Evolutionary conservation across 768 basidiomycete species (phyloP).

Genomic region (Paxillus involutus): DNA sequence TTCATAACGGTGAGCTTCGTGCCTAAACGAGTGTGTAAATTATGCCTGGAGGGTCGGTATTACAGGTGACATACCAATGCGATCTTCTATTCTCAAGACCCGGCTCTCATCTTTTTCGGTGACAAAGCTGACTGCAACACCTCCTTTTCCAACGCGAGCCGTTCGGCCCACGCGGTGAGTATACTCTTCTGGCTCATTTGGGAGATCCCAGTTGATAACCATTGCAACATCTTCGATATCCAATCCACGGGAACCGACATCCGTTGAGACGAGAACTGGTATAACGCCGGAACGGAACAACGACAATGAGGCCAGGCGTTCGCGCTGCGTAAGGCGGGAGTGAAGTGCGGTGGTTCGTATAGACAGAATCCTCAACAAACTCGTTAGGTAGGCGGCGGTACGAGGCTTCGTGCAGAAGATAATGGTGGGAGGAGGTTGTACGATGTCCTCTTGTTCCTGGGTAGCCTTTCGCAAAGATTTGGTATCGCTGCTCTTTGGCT

Average conservation of each 20-base stretch:
- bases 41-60: background rate
- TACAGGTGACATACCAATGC: constrained; percentile 65
- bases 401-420: constrained; percentile 87
- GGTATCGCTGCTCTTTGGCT: constrained; percentile 34
- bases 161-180: constrained; percentile 95
- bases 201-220: constrained; percentile 97
- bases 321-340: constrained; percentile 90
- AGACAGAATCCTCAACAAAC: constrained; percentile 70
- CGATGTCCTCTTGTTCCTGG: constrained; percentile 48
- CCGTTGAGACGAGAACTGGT: constrained; percentile 91
- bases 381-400: constrained; percentile 87
- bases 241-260: constrained; percentile 92
- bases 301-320: constrained; percentile 80
- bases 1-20: constrained; percentile 72
- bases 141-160: constrained; percentile 86
- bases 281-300: constrained; percentile 84
- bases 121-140: constrained; percentile 90
- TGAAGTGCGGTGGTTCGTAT: constrained; percentile 91
- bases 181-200: constrained; percentile 88
- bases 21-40: constrained; percentile 40
- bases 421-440: constrained; percentile 91
- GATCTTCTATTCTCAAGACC: constrained; percentile 78
- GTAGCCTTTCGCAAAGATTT: constrained; percentile 30
- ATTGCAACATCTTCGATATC: constrained; percentile 97
- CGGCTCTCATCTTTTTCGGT: constrained; percentile 91